Conservation (phyloP, 257 asterid genomes). For the Solanum chiquidenum region DNA sequence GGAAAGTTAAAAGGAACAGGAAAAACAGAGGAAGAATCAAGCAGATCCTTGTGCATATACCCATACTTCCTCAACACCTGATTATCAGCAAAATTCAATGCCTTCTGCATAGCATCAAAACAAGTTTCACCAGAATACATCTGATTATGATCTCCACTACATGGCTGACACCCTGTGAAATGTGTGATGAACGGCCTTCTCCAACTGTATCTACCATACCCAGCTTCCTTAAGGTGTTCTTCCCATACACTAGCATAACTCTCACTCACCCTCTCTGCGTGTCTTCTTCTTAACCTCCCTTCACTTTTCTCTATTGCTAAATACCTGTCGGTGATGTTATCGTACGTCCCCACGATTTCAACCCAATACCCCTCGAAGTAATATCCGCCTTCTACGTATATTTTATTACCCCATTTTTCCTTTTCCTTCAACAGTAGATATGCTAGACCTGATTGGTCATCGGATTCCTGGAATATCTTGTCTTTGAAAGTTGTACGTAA, state of each 20-base stretch:
- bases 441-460: conserved; percentile 74
- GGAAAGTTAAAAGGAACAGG: conserved; percentile 78
- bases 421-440: conserved; percentile 53
- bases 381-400: conserved; percentile 55
- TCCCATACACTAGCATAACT: conserved; percentile 48
- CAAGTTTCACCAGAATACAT: conserved; percentile 78
- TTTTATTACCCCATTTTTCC: conserved; percentile 59
- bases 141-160: conserved; percentile 81
- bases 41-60: conserved; percentile 46
- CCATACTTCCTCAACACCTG: conserved; percentile 86
- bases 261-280: conserved; percentile 70
- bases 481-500: conserved; percentile 44
- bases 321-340: conserved; percentile 46
- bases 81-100: conserved; percentile 79
- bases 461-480: conserved; percentile 66
- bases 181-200: conserved; percentile 91
- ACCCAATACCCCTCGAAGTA: conserved; percentile 93
- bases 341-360: conserved; percentile 57
- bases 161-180: conserved; percentile 97
- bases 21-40: conserved; percentile 52
- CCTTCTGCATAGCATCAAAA: conserved; percentile 66
- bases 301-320: conserved; percentile 32
- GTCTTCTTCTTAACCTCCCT: conserved; percentile 48
- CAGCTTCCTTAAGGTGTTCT: conserved; percentile 65
- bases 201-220: conserved; percentile 64